Percentiles rank a stretch among this genome's conserved stretches.
Evolutionary conservation across 345 rosid genomes (phyloP).

Genomic region (Euphorbia peplus): DNA sequence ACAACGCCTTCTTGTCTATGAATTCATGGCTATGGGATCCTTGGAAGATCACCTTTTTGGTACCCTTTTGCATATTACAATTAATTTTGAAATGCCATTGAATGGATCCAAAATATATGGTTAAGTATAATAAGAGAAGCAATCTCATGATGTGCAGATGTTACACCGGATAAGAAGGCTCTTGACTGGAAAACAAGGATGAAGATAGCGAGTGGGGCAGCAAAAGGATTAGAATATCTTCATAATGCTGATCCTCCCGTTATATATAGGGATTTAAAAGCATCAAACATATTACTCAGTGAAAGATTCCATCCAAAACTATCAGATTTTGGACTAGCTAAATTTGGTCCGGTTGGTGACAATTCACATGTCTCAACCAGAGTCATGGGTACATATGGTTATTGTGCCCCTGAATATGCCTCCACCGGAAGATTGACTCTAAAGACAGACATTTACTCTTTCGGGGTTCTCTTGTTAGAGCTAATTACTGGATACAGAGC

Average conservation of each 20-base stretch:
- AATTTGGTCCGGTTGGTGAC: slow-evolving; percentile 18
- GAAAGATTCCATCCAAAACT: slow-evolving; percentile 20
- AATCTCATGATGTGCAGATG: slow-evolving; percentile 2
- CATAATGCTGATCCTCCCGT: slow-evolving; percentile 17
- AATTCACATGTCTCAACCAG: slow-evolving; percentile 22
- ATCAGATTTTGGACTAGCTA: slow-evolving; percentile 27
- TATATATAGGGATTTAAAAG: slow-evolving; percentile 20
- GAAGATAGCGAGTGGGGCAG: slow-evolving; percentile 21
- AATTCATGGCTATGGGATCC: slow-evolving; percentile 64
- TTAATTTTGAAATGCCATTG: no score
- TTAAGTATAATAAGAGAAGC: no score
- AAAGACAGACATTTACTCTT: slow-evolving; percentile 25
- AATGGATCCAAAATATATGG: no score
- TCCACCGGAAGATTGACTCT: slow-evolving; percentile 12
- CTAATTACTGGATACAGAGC: slow-evolving; percentile 22
- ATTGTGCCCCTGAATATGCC: slow-evolving; percentile 24
- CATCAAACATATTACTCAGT: slow-evolving; percentile 17
- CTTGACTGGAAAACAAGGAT: slow-evolving; percentile 21
- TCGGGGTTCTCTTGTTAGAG: slow-evolving; percentile 21
- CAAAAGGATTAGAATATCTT: slow-evolving; percentile 20
- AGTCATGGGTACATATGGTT: slow-evolving; percentile 25
- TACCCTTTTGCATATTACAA: slow-evolving; percentile 22
- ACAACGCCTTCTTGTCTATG: slow-evolving; percentile 74
- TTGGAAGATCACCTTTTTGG: slow-evolving; percentile 69
- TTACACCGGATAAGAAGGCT: slow-evolving; percentile 6